Conservation (phyloP, 768 basidiomycete genomes). For the Tricholoma furcatifolium region DNA sequence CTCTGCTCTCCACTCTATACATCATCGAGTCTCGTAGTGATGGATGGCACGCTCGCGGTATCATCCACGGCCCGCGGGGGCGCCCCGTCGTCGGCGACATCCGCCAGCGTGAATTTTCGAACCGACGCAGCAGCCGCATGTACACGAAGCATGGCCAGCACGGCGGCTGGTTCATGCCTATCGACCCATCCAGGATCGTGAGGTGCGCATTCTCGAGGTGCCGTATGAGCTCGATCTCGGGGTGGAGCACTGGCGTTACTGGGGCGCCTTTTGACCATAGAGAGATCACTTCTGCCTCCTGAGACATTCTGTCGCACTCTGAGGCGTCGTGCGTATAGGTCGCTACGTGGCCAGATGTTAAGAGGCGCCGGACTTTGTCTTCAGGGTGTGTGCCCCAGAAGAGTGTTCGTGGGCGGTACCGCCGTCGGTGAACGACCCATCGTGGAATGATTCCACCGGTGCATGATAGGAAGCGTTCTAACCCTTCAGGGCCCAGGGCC, state of each 20-base stretch:
- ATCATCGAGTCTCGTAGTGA: conserved; percentile 7
- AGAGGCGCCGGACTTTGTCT: conserved; percentile 8
- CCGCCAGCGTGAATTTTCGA: conserved; percentile 3
- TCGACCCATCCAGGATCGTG: conserved; percentile 4
- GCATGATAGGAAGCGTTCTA: conserved; percentile 13
- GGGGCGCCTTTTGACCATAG: conserved; percentile 14
- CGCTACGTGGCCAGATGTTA: conserved; percentile 7
- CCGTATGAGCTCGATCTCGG: conserved; percentile 15
- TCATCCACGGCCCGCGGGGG: conserved; percentile 14
- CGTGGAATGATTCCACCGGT: conserved; percentile 14
- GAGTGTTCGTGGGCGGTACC: conserved; percentile 1
- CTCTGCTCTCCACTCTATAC: conserved; percentile 7
- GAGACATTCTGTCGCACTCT: conserved; percentile 8
- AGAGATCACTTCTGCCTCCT: conserved; percentile 2
- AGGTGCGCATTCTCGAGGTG: conserved; percentile 15
- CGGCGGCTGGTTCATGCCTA: conserved; percentile 16
- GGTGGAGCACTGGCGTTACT: conserved; percentile 13
- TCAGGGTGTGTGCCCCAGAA: conserved; percentile 12
- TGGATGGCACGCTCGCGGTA: conserved; percentile 11
- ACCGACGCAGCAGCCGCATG: conserved; percentile 4
- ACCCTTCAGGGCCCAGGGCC: conserved; percentile 15
- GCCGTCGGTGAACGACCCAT: conserved; percentile 7
- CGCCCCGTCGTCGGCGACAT: conserved; percentile 15
- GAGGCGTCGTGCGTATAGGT: conserved; percentile 9
- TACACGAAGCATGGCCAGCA: conserved; percentile 18